Base-by-base conservation (phyloP, 805 yeast genomes). In the Pichia thaimueangensis region DNA sequence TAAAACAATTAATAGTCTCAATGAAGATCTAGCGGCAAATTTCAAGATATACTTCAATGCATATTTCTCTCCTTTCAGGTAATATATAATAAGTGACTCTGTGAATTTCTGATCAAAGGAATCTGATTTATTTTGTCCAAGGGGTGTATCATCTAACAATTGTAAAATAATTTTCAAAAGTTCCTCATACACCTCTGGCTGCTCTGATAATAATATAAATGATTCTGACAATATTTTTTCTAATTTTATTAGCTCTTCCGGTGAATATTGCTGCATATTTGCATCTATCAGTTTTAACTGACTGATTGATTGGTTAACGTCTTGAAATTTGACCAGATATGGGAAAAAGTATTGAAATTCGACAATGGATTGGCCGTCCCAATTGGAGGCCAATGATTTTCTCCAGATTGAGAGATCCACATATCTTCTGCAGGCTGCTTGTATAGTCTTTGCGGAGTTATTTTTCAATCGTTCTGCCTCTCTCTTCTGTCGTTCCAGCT, bases 401-500 rank as follows among this genome's bases (percentile, higher is more conserved):
- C 69, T 64, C 17, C 53, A 51, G 6, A 35, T 23, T 21, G 53
- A 64, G 9, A 56, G 55, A 8, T 65, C 68, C 6, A 71, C 38
- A 41, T 63, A 63, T 16, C 69, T 57, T 20, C 79, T 61, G 9
- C 78, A 64, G 11, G 65, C 56, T 3, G 66, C 53, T 54, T 83
- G 91, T 29, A 89, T 58, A 6, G 59, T 41, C 1, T 50, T 43
- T 0, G 78, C 78, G 1, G 86, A 74, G 29, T 60, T 65, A 30
- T 70, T 74, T 37, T 69, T 72, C 12, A 58, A 53, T 19, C 85
- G 69, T 13, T 65, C 71, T 25, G 64, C 58, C 44, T 84, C 88
- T 44, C 97, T 71, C 45, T 71, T 72, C 45, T 69, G 71, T 30
- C 97, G 69, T 47, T 85, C 87, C 30, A 64, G 64, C 50, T 76